A percentile compares a stretch with the other conserved stretches of the same genome.
Conservation (phyloP, 352 stramenopile species). For the Globisporangium radiosum region DNA sequence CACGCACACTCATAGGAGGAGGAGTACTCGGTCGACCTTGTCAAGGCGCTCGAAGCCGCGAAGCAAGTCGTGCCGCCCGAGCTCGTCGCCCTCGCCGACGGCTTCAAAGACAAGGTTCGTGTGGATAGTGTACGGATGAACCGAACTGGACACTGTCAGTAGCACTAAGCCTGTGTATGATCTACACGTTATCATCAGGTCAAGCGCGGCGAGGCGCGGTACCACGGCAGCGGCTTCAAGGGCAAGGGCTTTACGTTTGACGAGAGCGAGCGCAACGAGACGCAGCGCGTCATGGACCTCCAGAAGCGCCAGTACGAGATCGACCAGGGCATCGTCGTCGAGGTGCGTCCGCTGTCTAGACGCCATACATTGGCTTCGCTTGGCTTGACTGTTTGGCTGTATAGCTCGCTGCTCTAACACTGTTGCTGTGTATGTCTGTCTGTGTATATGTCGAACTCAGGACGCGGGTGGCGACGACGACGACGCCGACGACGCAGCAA, state of each 20-base stretch:
- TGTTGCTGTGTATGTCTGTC: not conserved
- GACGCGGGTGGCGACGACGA: conserved; percentile 51
- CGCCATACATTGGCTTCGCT: not conserved
- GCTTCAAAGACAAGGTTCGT: conserved; percentile 92
- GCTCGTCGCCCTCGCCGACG: conserved; percentile 88
- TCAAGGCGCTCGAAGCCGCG: conserved; percentile 92
- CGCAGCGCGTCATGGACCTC: conserved; percentile 89
- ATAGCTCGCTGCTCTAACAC: not conserved
- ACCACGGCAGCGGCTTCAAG: conserved; percentile 95
- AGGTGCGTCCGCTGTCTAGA: conserved; percentile 23
- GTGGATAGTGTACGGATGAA: no score
- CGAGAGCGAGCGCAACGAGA: conserved; percentile 95
- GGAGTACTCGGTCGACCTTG: conserved; percentile 96
- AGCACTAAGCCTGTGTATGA: not conserved
- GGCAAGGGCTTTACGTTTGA: conserved; percentile 99
- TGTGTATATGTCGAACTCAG: conserved; percentile 15
- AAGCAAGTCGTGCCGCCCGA: conserved; percentile 81
- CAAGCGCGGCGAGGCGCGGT: conserved; percentile 92
- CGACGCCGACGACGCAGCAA: conserved; percentile 32
- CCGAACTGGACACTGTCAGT: no score
- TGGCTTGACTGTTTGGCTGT: not conserved
- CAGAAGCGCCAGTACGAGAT: conserved; percentile 89
- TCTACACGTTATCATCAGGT: conserved; percentile 39
- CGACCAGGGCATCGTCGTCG: conserved; percentile 74
- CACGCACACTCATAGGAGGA: conserved; percentile 78